Evolutionary conservation across 352 stramenopile species (phyloP).

Genomic region (Ochromonadaceae sp.): DNA sequence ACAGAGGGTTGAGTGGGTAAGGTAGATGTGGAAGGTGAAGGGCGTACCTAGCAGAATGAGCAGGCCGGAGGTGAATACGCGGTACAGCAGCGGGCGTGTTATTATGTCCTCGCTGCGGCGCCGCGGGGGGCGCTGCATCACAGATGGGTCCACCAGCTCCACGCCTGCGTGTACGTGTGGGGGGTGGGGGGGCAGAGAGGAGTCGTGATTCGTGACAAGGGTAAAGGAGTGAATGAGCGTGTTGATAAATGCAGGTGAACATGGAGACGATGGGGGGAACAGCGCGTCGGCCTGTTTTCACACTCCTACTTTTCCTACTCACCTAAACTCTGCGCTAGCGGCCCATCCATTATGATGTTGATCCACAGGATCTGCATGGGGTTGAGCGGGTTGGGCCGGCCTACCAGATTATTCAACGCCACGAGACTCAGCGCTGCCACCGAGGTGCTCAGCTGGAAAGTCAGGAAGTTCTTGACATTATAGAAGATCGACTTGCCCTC

Average conservation of each 20-base stretch:
- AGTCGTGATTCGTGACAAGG: no score
- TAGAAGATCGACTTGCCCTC: constrained; percentile 66
- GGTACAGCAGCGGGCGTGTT: constrained; percentile 81
- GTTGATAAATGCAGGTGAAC: no score
- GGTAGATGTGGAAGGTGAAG: no score
- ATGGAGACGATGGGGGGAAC: no score
- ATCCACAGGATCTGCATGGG: constrained; percentile 95
- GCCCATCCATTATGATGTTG: constrained; percentile 96
- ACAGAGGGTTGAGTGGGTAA: no score
- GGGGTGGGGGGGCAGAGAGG: no score
- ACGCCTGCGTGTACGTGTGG: constrained; percentile 74
- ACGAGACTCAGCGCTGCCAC: constrained; percentile 95
- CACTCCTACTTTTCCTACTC: no score
- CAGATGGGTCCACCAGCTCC: constrained; percentile 83
- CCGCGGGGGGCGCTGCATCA: constrained; percentile 86
- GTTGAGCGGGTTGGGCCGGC: constrained; percentile 87
- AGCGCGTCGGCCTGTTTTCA: no score
- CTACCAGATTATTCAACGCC: constrained; percentile 85
- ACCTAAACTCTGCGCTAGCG: constrained; percentile 73
- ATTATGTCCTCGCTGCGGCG: constrained; percentile 88
- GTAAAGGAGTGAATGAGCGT: no score
- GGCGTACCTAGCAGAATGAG: constrained; percentile 52
- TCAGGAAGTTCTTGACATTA: constrained; percentile 98
- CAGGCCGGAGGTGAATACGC: constrained; percentile 54
- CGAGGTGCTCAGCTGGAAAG: constrained; percentile 92